phyloP scores from a whole-genome alignment of 257 asterid species.

The Nicotiana knightiana region DNA sequence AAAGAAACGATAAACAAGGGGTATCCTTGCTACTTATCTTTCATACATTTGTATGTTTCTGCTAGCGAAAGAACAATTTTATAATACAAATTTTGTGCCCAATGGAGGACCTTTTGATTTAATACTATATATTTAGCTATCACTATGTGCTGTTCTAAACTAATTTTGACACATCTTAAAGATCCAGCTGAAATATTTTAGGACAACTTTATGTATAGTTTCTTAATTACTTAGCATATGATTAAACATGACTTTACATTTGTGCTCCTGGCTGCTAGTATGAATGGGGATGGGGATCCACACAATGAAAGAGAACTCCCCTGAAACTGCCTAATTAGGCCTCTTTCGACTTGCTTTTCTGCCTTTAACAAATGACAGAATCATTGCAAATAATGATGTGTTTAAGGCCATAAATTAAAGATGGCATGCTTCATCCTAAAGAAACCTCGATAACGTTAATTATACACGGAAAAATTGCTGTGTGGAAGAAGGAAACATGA shows the following conservation, averaged over 20 bases:
- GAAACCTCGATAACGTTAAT: neutral
- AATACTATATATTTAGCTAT: neutral
- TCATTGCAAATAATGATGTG: conserved; percentile 7
- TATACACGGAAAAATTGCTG: neutral
- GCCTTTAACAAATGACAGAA: conserved; percentile 1
- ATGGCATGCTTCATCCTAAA: conserved; percentile 4
- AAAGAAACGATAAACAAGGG: conserved; percentile 7
- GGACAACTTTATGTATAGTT: neutral
- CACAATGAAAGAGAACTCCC: neutral
- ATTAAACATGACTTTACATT: neutral
- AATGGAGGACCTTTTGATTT: neutral
- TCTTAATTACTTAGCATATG: neutral
- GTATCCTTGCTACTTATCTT: conserved; percentile 4
- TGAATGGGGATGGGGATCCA: neutral
- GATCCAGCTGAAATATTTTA: neutral
- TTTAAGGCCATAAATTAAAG: neutral
- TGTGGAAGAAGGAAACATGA: conserved; percentile 8
- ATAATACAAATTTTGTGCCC: neutral
- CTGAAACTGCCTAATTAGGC: conserved; percentile 1
- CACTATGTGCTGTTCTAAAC: conserved; percentile 2
- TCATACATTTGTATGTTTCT: neutral
- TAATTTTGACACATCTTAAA: conserved; percentile 7
- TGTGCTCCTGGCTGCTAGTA: conserved; percentile 2
- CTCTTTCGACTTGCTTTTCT: neutral
- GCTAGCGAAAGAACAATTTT: neutral